These are phyloP conservation scores for Nymphaea colorata DNA, from an alignment of 164 flowering plant genomes.

Conservation along the genomic window DNA sequence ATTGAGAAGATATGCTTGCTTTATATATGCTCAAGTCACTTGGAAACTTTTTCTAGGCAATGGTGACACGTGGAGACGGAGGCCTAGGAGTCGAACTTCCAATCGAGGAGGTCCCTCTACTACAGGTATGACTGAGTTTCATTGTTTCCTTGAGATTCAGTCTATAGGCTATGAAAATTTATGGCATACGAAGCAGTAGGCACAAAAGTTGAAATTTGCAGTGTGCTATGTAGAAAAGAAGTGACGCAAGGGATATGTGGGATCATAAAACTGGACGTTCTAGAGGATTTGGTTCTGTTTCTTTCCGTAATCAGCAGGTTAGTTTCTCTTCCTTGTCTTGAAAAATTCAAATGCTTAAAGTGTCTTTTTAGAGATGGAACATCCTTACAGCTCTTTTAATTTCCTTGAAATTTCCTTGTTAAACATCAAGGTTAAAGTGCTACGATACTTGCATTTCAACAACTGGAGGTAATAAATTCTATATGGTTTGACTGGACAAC, in stretches of 20 bases:
- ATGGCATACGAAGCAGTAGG: too few relatives aligned
- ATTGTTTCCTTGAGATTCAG: background rate
- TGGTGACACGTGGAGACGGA: constrained; percentile 88
- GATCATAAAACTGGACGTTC: constrained; percentile 95
- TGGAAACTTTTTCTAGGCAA: constrained; percentile 82
- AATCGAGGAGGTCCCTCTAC: constrained; percentile 86
- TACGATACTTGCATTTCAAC: too few relatives aligned
- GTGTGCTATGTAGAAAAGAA: too few relatives aligned
- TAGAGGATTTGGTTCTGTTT: constrained; percentile 99
- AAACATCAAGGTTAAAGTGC: too few relatives aligned
- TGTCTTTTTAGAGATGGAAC: too few relatives aligned
- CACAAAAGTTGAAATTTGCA: too few relatives aligned
- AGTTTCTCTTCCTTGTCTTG: background rate
- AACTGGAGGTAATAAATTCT: too few relatives aligned
- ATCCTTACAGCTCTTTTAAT: background rate
- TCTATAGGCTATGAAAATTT: too few relatives aligned
- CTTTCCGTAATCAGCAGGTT: constrained; percentile 93
- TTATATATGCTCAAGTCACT: constrained; percentile 43
- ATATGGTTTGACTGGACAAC: too few relatives aligned
- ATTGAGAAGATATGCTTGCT: too few relatives aligned
- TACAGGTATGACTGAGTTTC: constrained; percentile 69
- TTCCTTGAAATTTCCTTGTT: background rate
- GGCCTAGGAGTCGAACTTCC: constrained; percentile 97
- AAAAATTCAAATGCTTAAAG: background rate
- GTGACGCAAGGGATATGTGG: constrained; percentile 86